These are phyloP conservation scores for Cephaloascus albidus DNA, from an alignment of 805 yeast species.

Conservation along the genomic window DNA sequence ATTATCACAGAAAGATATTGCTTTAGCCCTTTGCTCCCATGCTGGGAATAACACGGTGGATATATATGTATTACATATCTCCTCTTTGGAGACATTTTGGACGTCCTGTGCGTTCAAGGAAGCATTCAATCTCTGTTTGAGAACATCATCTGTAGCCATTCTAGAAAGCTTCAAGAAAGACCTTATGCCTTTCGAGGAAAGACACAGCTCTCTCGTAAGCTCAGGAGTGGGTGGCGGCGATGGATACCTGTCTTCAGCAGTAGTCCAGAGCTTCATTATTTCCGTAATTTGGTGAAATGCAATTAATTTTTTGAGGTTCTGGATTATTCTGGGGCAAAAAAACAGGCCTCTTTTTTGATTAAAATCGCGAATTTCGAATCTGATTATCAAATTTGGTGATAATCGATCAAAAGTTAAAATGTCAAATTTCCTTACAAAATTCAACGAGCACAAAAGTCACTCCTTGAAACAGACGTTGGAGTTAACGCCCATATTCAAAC, in stretches of 20 bases:
- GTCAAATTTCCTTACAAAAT: too few relatives aligned
- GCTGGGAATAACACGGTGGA: slow-evolving; percentile 28
- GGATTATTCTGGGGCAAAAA: too few relatives aligned
- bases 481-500: too few relatives aligned
- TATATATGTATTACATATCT: slow-evolving; percentile 25
- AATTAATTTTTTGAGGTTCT: too few relatives aligned
- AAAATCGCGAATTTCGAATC: too few relatives aligned
- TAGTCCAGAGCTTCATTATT: slow-evolving; percentile 9
- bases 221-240: slow-evolving; percentile 11
- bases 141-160: slow-evolving; percentile 32
- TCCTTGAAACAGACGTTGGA: too few relatives aligned
- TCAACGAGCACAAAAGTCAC: too few relatives aligned
- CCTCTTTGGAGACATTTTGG: slow-evolving; percentile 10
- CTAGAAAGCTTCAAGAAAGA: slow-evolving; percentile 26
- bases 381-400: too few relatives aligned
- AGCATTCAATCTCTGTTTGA: slow-evolving; percentile 32
- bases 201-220: slow-evolving; percentile 15
- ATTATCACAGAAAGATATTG: slow-evolving; percentile 30
- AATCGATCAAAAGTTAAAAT: too few relatives aligned
- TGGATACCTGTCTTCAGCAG: slow-evolving; percentile 10
- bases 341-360: too few relatives aligned
- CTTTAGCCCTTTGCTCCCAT: slow-evolving; percentile 32
- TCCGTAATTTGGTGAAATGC: too few relatives aligned
- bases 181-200: slow-evolving; percentile 20
- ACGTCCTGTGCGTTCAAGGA: slow-evolving; percentile 12